Evolutionary conservation across 352 stramenopile species (phyloP).

Genomic region (Phytophthora foliorum): DNA sequence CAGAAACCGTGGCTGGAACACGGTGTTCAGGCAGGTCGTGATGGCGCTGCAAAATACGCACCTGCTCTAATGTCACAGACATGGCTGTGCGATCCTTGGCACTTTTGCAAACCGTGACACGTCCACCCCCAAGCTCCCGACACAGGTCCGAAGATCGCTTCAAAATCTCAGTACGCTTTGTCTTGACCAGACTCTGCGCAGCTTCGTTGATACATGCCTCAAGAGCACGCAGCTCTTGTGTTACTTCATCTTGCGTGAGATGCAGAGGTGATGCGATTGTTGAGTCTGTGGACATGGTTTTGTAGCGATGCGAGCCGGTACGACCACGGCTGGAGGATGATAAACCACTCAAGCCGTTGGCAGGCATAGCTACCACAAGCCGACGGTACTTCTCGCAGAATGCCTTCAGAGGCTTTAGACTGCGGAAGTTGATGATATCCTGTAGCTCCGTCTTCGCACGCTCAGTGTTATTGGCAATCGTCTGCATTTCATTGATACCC

Average conservation of each 20-base stretch:
- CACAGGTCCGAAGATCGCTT: constrained; percentile 86
- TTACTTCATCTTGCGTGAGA: constrained; percentile 81
- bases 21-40: constrained; percentile 82
- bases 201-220: constrained; percentile 79
- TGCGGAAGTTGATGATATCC: constrained; percentile 92
- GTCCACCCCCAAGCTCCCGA: constrained; percentile 90
- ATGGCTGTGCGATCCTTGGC: constrained; percentile 98
- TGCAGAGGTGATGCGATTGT: constrained; percentile 59
- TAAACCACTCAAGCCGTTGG: constrained; percentile 41
- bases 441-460: constrained; percentile 90
- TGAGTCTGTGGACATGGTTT: constrained; percentile 60
- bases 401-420: constrained; percentile 81
- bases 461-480: constrained; percentile 93
- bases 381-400: constrained; percentile 88
- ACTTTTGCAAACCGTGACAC: constrained; percentile 97
- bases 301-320: constrained; percentile 56
- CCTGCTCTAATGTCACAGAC: constrained; percentile 97
- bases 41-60: constrained; percentile 86
- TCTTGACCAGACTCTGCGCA: constrained; percentile 87
- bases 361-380: constrained; percentile 62
- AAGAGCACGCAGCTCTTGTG: constrained; percentile 68
- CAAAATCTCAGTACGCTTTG: constrained; percentile 87
- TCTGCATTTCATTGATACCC: constrained; percentile 97
- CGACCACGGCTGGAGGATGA: constrained; percentile 44
- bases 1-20: constrained; percentile 82